Conservation (phyloP, 345 rosid genomes). For the Eucalyptus erythrocorys region DNA sequence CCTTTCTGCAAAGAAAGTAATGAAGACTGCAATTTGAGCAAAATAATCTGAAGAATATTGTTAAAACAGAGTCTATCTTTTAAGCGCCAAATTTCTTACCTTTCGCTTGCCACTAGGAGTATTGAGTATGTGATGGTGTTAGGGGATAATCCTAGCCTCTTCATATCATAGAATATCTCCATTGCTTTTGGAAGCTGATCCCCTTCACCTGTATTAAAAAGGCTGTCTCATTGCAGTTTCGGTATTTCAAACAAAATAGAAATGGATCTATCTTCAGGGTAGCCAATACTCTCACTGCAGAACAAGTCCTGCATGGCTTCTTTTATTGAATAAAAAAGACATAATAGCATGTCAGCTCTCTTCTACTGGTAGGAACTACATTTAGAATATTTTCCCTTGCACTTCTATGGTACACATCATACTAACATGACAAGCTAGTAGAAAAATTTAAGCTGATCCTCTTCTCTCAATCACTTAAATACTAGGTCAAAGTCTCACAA, state of each 20-base stretch:
- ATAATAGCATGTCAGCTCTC: neutral
- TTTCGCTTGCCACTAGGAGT: constrained; percentile 78
- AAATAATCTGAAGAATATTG: neutral
- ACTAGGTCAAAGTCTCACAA: neutral
- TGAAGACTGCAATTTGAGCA: neutral
- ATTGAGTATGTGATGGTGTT: constrained; percentile 74
- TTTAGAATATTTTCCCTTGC: neutral
- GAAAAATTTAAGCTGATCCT: neutral
- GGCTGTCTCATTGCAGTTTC: neutral
- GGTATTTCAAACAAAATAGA: neutral
- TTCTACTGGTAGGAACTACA: neutral
- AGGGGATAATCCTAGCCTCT: constrained; percentile 42
- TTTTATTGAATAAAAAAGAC: neutral
- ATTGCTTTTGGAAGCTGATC: constrained; percentile 70
- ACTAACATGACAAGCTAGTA: neutral
- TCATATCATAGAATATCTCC: constrained; percentile 71
- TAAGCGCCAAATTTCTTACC: constrained; percentile 18
- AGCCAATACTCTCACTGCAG: neutral
- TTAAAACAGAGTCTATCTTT: neutral
- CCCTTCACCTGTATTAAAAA: constrained; percentile 58
- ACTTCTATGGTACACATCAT: neutral
- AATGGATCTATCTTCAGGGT: neutral
- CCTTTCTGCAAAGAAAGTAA: constrained; percentile 40
- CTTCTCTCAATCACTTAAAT: neutral
- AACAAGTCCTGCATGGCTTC: neutral